Evolutionary conservation across 495 filamentous ascomycete genomes (phyloP).

Genomic region (Cetradonia linearis): DNA sequence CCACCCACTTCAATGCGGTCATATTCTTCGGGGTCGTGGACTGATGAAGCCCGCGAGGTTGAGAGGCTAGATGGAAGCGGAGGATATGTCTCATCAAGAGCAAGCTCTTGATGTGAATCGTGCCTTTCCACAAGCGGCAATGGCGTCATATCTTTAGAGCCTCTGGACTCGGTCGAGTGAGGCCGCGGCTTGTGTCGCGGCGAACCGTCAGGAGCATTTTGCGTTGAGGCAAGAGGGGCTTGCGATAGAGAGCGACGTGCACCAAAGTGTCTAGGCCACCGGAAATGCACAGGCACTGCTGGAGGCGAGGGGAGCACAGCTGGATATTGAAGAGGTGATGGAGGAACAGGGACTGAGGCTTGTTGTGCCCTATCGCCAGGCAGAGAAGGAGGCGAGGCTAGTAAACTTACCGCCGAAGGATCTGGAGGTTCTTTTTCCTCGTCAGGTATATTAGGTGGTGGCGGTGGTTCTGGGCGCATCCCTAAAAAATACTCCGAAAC

Average conservation of each 20-base stretch:
- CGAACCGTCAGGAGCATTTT: constrained; percentile 28
- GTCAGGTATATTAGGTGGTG: constrained; percentile 18
- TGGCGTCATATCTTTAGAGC: constrained; percentile 37
- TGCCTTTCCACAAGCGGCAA: constrained; percentile 43
- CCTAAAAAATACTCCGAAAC: constrained; percentile 41
- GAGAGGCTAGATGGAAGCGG: constrained; percentile 43
- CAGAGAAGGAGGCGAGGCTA: constrained; percentile 6
- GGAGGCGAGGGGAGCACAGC: constrained; percentile 35
- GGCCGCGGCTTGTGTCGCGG: constrained; percentile 31
- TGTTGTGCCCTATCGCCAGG: not conserved
- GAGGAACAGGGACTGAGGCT: not conserved
- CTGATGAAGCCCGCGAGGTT: constrained; percentile 36
- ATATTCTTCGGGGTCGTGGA: constrained; percentile 30
- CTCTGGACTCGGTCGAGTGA: constrained; percentile 39
- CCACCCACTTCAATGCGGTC: not conserved
- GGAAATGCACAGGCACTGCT: constrained; percentile 42
- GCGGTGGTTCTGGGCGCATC: constrained; percentile 40
- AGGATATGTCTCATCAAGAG: constrained; percentile 34
- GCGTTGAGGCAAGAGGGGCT: constrained; percentile 25
- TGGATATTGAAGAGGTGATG: constrained; percentile 9
- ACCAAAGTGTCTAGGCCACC: constrained; percentile 34
- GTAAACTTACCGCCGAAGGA: constrained; percentile 18
- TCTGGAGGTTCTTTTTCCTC: constrained; percentile 4
- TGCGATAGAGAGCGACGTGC: constrained; percentile 31
- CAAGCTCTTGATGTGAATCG: constrained; percentile 34